phyloP scores from a whole-genome alignment of 371 early-diverging fungal species.

The Coemansia sp. region DNA sequence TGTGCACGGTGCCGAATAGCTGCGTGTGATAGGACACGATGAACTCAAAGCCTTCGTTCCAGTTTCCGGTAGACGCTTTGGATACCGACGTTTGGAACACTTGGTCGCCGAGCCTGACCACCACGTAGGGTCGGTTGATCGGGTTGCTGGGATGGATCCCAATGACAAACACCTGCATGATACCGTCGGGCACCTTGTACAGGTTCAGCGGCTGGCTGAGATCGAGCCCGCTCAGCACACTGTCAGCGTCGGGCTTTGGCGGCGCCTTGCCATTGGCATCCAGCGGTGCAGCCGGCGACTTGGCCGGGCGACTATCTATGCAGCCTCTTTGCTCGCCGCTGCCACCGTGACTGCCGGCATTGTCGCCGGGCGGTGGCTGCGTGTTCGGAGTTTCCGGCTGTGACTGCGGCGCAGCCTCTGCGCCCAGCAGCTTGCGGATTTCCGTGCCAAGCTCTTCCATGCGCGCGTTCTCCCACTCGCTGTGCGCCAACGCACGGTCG shows the following conservation, averaged over 20 bases:
- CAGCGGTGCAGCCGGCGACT: background rate
- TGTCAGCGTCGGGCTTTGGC: slow-evolving; percentile 21
- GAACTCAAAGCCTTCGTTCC: slow-evolving; percentile 79
- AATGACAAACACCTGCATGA: slow-evolving; percentile 54
- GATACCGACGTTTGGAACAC: slow-evolving; percentile 66
- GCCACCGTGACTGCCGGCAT: background rate
- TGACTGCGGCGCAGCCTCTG: background rate
- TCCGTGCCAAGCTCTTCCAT: slow-evolving; percentile 37
- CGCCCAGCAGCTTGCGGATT: slow-evolving; percentile 37
- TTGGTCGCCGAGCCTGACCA: slow-evolving; percentile 58
- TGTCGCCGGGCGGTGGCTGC: background rate
- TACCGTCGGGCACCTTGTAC: slow-evolving; percentile 53
- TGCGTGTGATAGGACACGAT: slow-evolving; percentile 73
- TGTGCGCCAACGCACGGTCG: slow-evolving; percentile 8
- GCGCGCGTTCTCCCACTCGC: slow-evolving; percentile 36
- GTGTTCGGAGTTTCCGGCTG: too few species aligned
- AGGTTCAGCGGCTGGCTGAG: slow-evolving; percentile 51
- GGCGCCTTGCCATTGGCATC: background rate
- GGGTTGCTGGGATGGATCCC: slow-evolving; percentile 42
- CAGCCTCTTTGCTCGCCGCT: background rate
- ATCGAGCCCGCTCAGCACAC: slow-evolving; percentile 34
- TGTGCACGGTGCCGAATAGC: slow-evolving; percentile 67
- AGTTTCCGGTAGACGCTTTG: slow-evolving; percentile 61
- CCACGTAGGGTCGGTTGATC: slow-evolving; percentile 47
- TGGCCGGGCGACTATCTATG: background rate